phyloP scores from a whole-genome alignment of 2,329 filamentous ascomycete genomes.

The Pyricularia pennisetigena region DNA sequence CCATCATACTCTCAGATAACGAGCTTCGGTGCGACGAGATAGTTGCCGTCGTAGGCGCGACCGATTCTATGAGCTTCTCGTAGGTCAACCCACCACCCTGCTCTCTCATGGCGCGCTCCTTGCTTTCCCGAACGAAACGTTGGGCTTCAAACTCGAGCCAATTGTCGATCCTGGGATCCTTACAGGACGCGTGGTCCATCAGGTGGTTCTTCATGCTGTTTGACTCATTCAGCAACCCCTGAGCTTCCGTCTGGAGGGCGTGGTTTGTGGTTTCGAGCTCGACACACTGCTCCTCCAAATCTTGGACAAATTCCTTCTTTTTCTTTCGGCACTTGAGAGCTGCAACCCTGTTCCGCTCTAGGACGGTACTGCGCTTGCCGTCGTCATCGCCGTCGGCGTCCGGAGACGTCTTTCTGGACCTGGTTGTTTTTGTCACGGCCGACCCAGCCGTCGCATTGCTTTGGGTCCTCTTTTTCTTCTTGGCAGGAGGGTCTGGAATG shows the following conservation, averaged over 20 bases:
- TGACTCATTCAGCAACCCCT: conserved; percentile 31
- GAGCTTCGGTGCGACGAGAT: not conserved
- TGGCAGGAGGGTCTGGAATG: not conserved
- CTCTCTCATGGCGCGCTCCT: conserved; percentile 9
- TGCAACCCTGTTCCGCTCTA: conserved; percentile 62
- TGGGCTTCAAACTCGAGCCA: conserved; percentile 44
- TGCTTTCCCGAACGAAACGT: conserved; percentile 27
- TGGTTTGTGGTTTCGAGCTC: conserved; percentile 33
- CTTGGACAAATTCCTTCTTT: conserved; percentile 42
- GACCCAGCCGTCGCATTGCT: not conserved
- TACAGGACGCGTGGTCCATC: conserved; percentile 41
- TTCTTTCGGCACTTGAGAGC: conserved; percentile 68
- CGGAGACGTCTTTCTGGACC: not conserved
- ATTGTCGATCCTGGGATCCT: conserved; percentile 39
- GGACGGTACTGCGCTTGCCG: conserved; percentile 43
- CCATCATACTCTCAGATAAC: not conserved
- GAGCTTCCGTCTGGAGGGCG: conserved; percentile 31
- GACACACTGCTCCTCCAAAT: conserved; percentile 35
- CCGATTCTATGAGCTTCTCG: not conserved
- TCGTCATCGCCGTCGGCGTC: conserved; percentile 17
- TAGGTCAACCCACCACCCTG: not conserved
- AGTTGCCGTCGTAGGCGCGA: not conserved
- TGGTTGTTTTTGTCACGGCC: not conserved
- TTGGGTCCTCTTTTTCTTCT: conserved; percentile 2
- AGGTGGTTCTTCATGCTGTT: conserved; percentile 37